Evolutionary conservation across 352 stramenopile species (phyloP).

Genomic region (Phytophthora pinifolia): DNA sequence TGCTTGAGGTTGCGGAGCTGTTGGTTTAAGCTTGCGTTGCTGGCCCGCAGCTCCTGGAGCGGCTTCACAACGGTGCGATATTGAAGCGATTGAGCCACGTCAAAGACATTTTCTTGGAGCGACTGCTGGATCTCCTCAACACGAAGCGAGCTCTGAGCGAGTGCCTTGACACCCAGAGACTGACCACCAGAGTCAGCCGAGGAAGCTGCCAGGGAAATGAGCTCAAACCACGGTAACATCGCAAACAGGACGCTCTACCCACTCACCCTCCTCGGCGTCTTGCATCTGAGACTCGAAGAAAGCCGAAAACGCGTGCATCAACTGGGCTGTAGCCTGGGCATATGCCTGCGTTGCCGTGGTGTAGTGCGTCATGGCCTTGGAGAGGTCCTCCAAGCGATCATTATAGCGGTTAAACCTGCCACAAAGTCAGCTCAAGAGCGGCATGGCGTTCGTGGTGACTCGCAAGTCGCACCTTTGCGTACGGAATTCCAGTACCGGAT

Average conservation of each 20-base stretch:
- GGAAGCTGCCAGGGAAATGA: constrained; percentile 4
- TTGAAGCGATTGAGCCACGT: constrained; percentile 48
- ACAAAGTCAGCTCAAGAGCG: background rate
- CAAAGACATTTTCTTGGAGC: constrained; percentile 47
- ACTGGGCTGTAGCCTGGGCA: constrained; percentile 38
- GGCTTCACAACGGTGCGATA: constrained; percentile 40
- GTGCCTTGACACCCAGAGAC: constrained; percentile 28
- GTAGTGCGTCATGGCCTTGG: constrained; percentile 51
- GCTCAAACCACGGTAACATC: background rate
- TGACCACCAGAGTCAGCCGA: constrained; percentile 17
- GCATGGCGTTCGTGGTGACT: background rate
- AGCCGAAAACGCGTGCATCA: constrained; percentile 62
- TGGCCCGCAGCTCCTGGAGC: constrained; percentile 42
- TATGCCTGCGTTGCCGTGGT: constrained; percentile 43
- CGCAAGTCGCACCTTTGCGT: constrained; percentile 44
- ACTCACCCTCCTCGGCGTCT: constrained; percentile 33
- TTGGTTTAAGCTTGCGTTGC: constrained; percentile 40
- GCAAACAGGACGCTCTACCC: background rate
- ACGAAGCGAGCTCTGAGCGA: constrained; percentile 52
- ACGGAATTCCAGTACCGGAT: constrained; percentile 67
- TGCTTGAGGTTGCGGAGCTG: constrained; percentile 56
- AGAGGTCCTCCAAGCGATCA: constrained; percentile 56
- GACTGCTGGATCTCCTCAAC: constrained; percentile 64
- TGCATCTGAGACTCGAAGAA: constrained; percentile 65
- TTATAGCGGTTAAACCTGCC: constrained; percentile 62